These are phyloP conservation scores for Quercus phellos DNA, from an alignment of 331 rosid genomes.

Conservation along the genomic window DNA sequence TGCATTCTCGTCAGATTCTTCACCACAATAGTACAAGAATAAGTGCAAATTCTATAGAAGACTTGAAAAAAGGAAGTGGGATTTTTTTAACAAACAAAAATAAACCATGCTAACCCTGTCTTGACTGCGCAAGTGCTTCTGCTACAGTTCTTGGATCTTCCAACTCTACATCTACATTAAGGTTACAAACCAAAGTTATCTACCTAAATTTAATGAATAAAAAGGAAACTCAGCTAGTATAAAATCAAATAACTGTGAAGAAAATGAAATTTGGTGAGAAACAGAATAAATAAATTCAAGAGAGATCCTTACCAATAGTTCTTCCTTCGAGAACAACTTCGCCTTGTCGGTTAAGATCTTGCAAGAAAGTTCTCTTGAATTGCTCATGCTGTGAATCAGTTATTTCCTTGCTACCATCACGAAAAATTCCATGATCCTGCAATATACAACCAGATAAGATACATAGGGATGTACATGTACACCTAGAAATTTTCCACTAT, in stretches of 20 bases:
- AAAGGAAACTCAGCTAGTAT: constrained; percentile 7
- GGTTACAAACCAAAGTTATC: constrained; percentile 27
- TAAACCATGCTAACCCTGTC: constrained; percentile 51
- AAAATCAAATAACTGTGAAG: not conserved
- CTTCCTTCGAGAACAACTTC: constrained; percentile 97
- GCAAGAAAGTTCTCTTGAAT: constrained; percentile 72
- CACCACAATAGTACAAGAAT: constrained; percentile 16
- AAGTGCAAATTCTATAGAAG: constrained; percentile 15
- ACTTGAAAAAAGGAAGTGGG: constrained; percentile 13
- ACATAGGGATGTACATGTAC: constrained; percentile 9
- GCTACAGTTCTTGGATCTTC: constrained; percentile 69
- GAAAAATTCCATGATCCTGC: constrained; percentile 97
- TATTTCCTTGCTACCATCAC: constrained; percentile 86
- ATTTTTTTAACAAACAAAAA: not conserved
- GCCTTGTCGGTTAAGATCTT: constrained; percentile 97
- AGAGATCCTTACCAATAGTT: constrained; percentile 54
- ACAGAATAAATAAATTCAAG: not conserved
- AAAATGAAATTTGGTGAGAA: not conserved
- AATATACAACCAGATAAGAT: constrained; percentile 24
- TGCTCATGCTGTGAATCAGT: constrained; percentile 51
- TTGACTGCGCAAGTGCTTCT: constrained; percentile 64
- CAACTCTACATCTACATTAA: constrained; percentile 70
- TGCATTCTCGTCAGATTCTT: constrained; percentile 53
- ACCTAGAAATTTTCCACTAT: constrained; percentile 14
- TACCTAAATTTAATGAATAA: not conserved